Base-by-base conservation (phyloP, 1,139 yeast species). In the Lodderomyces margitis region DNA sequence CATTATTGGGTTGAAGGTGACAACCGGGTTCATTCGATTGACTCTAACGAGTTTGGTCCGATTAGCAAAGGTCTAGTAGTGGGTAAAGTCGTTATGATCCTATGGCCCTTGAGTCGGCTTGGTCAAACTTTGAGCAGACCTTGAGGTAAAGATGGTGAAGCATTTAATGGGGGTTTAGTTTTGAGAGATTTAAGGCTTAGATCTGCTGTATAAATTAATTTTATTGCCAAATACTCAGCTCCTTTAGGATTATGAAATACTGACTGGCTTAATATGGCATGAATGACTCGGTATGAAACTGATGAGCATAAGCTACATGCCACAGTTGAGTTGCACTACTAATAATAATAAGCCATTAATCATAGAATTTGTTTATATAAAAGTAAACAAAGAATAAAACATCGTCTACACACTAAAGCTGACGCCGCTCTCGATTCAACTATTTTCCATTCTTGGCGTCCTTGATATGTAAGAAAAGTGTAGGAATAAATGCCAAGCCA, bases 1-100 rank as follows among this genome's bases (percentile, higher is more conserved):
- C 98, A 91, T 58, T 54, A 87, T 10, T 91, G 97, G 97, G 89
- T 89, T 0, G 97, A 91, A 60, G 98, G 98, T 3, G 98, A 91
- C 58, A 89, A 88, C 57, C 62, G 63, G n/a, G 67, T 83, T 41
- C 96, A 87, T 55, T 84, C 95, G 1, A 66, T 88, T 3, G 97
- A 89, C 61, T 82, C 92, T 38, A 88, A 88, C 58, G 75, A 74
- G 8, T 89, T 86, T 64, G 97, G 97, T 0, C 95, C 96, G 0
- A 75, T 89, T 1, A 83, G 95, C 30, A 74, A 80, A 39, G 96
- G 89, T 0, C 65, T 88, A 48, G 83, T 87, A 19, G 57, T 85
- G 14, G 96, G 96, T 2, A 83, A 79, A 53, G 95, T 83, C 1
- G 69, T 78, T 1, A 59, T 64, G 32, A 70, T 87, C 2, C 57